Percentiles rank a stretch among this genome's conserved stretches.
Evolutionary conservation across 139 green algal genomes (phyloP).

Genomic region (Micractinium conductrix): DNA sequence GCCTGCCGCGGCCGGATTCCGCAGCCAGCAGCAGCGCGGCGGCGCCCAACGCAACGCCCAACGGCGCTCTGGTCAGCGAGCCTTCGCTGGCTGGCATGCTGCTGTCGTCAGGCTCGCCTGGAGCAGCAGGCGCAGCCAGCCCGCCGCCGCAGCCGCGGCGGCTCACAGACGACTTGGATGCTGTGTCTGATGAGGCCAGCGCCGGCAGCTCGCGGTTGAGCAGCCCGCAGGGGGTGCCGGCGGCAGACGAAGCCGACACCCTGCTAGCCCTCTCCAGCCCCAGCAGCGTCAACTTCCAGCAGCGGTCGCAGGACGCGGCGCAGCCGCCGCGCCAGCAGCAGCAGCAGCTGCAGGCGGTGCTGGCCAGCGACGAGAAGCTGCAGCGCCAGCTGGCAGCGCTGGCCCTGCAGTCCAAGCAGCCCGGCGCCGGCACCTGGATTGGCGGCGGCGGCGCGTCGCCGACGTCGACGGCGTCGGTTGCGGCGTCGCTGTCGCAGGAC

Average conservation of each 20-base stretch:
- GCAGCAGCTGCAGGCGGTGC: background rate
- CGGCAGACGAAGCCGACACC: background rate
- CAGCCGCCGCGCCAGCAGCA: background rate
- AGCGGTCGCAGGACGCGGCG: background rate
- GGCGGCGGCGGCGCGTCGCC: constrained; percentile 5
- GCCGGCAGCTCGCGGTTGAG: background rate
- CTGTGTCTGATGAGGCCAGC: constrained; percentile 28
- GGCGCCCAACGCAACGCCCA: background rate
- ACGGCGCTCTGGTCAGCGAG: background rate
- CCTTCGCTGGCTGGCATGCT: constrained; percentile 28
- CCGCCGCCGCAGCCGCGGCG: constrained; percentile 6
- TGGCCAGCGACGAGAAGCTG: background rate
- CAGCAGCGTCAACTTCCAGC: constrained; percentile 15
- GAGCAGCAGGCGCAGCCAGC: background rate
- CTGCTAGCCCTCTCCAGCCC: background rate
- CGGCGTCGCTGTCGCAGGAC: background rate
- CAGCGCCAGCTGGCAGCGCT: constrained; percentile 15
- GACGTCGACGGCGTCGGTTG: background rate
- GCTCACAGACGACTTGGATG: constrained; percentile 28
- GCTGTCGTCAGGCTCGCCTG: background rate
- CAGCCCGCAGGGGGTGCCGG: constrained; percentile 7
- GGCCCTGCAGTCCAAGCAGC: background rate
- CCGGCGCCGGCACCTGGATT: constrained; percentile 49
- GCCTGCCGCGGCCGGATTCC: background rate
- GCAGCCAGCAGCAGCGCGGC: background rate